Percentiles rank a stretch among this genome's conserved stretches.
These are phyloP conservation scores for sweet orange (Citrus sinensis) DNA, from an alignment of 345 rosid genomes.

Conservation along the genomic window DVS_A1.0 CM039168.1:4352501-4353000, in stretches of 20 bases:
- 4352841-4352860: neutral
- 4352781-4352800: neutral
- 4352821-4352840: neutral
- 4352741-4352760: neutral
- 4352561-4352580: neutral
- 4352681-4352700: neutral
- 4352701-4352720: neutral
- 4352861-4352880: neutral
- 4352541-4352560: neutral
- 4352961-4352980: constrained; percentile 74
- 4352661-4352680: neutral
- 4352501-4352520: neutral
- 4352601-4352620: neutral
- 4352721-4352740: neutral
- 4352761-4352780: no score
- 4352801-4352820: neutral
- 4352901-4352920: neutral
- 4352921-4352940: constrained; percentile 61
- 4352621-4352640: neutral
- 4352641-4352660: neutral
- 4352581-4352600: neutral
- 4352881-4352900: neutral
- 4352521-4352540: neutral
- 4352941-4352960: constrained; percentile 68
- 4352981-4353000: constrained; percentile 87